These are phyloP conservation scores for Trichoderma sp. DNA, from an alignment of 2,329 filamentous ascomycete genomes.

Conservation along the genomic window DNA sequence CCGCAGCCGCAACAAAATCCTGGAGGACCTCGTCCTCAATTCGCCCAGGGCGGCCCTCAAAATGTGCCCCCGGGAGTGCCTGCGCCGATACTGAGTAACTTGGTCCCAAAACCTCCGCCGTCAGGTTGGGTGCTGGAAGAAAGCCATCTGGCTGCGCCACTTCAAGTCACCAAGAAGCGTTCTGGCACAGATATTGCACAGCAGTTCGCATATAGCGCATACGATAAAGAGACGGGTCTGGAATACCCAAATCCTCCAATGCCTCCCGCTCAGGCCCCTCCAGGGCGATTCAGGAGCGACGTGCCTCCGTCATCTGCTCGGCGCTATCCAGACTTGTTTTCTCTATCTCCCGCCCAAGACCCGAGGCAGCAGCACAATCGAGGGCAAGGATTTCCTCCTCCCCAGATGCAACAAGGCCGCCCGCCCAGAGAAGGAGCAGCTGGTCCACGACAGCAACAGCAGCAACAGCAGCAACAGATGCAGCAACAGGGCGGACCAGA, in stretches of 20 bases:
- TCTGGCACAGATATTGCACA: slow-evolving; percentile 40
- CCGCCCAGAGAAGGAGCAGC: slow-evolving; percentile 41
- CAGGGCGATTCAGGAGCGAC: slow-evolving; percentile 40
- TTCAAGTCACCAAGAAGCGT: slow-evolving; percentile 45
- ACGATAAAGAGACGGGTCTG: slow-evolving; percentile 58
- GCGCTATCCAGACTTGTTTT: slow-evolving; percentile 55
- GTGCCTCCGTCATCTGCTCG: slow-evolving; percentile 57
- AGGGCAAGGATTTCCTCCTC: slow-evolving; percentile 30
- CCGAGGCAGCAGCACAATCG: slow-evolving; percentile 24
- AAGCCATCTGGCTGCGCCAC: slow-evolving; percentile 57
- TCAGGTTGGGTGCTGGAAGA: slow-evolving; percentile 60
- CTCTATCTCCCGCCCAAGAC: slow-evolving; percentile 30
- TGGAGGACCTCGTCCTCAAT: background rate
- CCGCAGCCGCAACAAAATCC: background rate
- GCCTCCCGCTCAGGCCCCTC: slow-evolving; percentile 30
- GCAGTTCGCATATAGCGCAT: slow-evolving; percentile 43
- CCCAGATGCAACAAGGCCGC: slow-evolving; percentile 26
- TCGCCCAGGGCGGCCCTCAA: background rate
- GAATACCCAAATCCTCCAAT: slow-evolving; percentile 29
- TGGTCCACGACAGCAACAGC: background rate
- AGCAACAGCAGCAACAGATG: background rate
- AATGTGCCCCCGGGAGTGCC: background rate
- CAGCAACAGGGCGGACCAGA: slow-evolving; percentile 7
- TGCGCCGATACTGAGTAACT: slow-evolving; percentile 39
- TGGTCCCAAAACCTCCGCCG: slow-evolving; percentile 48